Percentiles rank a stretch among this genome's conserved stretches.
phyloP scores from a whole-genome alignment of 345 rosid genomes.

The Noccaea bulbosa region DNA sequence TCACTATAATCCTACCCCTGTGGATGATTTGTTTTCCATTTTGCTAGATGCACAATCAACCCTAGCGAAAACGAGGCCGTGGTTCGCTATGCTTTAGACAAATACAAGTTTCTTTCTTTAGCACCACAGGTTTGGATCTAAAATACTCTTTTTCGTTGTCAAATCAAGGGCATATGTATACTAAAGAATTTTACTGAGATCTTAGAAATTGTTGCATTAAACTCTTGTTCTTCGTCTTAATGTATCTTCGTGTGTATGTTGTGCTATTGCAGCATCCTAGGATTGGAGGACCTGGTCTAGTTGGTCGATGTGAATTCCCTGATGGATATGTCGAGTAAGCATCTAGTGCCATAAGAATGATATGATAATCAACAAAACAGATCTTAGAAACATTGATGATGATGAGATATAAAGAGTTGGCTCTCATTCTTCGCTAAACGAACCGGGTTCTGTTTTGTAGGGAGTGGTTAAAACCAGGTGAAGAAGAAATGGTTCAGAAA shows the following conservation, averaged over 20 bases:
- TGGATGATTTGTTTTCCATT: constrained; percentile 25
- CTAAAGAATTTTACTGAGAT: constrained; percentile 2
- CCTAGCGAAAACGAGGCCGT: constrained; percentile 96
- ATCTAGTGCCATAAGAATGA: constrained; percentile 21
- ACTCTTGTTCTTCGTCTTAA: constrained; percentile 13
- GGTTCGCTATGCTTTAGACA: constrained; percentile 93
- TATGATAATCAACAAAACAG: background rate
- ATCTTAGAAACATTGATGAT: constrained; percentile 11
- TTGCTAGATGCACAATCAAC: constrained; percentile 85
- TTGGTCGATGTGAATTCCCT: constrained; percentile 67
- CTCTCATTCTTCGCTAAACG: background rate
- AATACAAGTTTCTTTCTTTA: constrained; percentile 74
- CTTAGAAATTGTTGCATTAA: constrained; percentile 2
- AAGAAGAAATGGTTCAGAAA: constrained; percentile 88
- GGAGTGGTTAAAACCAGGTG: constrained; percentile 96
- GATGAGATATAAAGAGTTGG: background rate
- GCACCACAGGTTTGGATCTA: constrained; percentile 73
- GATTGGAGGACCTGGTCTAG: constrained; percentile 92
- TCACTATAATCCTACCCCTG: background rate
- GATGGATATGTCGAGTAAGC: constrained; percentile 89
- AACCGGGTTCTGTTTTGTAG: constrained; percentile 41
- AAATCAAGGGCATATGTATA: background rate
- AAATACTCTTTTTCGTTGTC: background rate
- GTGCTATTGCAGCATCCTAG: constrained; percentile 65
- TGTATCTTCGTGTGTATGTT: constrained; percentile 1